Percentiles rank a stretch among this genome's conserved stretches.
Evolutionary conservation across 2,329 filamentous ascomycete species (phyloP).

Genomic region (Paecilomyces dactylethromorphus): DNA sequence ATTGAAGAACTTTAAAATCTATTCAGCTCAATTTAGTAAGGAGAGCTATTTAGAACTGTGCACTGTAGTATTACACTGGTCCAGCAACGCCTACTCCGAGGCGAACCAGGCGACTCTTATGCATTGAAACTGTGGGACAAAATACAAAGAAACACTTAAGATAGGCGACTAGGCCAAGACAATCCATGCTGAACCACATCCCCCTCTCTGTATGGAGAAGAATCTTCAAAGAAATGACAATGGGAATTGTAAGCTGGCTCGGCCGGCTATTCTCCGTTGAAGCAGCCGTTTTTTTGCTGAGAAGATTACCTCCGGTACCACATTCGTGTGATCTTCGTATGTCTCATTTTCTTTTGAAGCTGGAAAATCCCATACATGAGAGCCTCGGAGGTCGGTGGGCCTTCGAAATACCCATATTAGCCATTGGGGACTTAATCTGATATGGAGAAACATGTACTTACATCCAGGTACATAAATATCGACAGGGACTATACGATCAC

Average conservation of each 20-base stretch:
- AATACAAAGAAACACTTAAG: background rate
- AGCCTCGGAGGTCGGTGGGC: conserved; percentile 49
- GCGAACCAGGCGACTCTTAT: background rate
- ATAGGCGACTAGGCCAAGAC: background rate
- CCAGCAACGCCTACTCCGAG: background rate
- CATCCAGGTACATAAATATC: conserved; percentile 81
- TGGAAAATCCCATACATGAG: conserved; percentile 66
- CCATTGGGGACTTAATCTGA: background rate
- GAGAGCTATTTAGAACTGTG: background rate
- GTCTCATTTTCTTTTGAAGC: conserved; percentile 71
- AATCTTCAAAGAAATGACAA: background rate
- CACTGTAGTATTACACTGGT: background rate
- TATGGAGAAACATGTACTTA: conserved; percentile 40
- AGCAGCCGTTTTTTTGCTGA: background rate
- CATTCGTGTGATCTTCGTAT: conserved; percentile 50
- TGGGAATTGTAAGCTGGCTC: background rate
- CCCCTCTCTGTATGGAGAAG: background rate
- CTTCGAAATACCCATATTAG: conserved; percentile 17
- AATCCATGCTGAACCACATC: background rate
- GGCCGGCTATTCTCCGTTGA: background rate
- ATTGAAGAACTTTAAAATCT: background rate
- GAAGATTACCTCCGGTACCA: conserved; percentile 47
- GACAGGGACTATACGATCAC: conserved; percentile 74
- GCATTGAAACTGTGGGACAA: background rate
- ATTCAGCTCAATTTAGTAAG: background rate